These are phyloP conservation scores for Coemansia sp. DNA, from an alignment of 192 early-diverging fungal species.

Conservation along the genomic window DNA sequence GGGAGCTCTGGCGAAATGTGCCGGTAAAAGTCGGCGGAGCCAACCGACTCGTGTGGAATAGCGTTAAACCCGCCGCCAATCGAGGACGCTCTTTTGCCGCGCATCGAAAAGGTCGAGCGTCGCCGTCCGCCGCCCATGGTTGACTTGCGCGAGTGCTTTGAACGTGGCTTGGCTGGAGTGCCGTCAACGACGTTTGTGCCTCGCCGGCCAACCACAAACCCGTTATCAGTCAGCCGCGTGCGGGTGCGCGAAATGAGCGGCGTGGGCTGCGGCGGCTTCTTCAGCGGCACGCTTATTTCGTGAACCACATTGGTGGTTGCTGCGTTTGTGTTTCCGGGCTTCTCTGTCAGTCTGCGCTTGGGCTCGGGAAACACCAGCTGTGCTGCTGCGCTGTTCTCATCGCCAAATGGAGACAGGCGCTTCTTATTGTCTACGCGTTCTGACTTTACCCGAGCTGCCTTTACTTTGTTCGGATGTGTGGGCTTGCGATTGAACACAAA, in stretches of 20 bases:
- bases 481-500: conserved; percentile 47
- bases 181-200: conserved; percentile 5
- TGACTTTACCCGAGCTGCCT: background rate
- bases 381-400: conserved; percentile 1
- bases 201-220: conserved; percentile 7
- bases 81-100: conserved; percentile 61
- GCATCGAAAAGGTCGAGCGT: conserved; percentile 59
- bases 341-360: conserved; percentile 34
- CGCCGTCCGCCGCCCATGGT: conserved; percentile 34
- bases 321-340: background rate
- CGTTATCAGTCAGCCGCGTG: conserved; percentile 9
- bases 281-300: conserved; percentile 44
- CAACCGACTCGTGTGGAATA: conserved; percentile 62
- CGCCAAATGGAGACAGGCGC: background rate
- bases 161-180: background rate
- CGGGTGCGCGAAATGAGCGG: conserved; percentile 50
- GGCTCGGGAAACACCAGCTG: conserved; percentile 39
- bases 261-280: conserved; percentile 37
- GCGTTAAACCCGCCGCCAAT: conserved; percentile 60
- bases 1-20: conserved; percentile 68
- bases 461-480: background rate
- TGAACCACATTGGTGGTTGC: conserved; percentile 5
- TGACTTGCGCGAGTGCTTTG: conserved; percentile 27
- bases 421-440: background rate
- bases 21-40: conserved; percentile 61